These are phyloP conservation scores for Lycium ferocissimum DNA, from an alignment of 257 asterid species.

Conservation along the genomic window DNA sequence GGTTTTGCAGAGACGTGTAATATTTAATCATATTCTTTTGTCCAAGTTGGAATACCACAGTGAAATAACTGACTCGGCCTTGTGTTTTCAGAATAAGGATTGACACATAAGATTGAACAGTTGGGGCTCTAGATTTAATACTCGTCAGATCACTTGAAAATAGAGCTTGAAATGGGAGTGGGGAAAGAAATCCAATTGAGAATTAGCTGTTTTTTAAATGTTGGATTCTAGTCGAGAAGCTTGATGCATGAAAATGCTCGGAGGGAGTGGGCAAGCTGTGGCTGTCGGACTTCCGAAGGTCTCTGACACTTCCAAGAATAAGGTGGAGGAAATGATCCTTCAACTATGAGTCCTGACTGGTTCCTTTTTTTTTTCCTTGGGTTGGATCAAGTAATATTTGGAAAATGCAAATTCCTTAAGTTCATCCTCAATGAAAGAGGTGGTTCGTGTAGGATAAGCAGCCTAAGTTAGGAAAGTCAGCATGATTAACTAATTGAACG, in stretches of 20 bases:
- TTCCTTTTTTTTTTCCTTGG: not conserved
- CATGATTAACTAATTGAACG: not conserved
- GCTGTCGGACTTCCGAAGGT: not conserved
- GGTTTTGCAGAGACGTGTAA: not conserved
- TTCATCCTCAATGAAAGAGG: conserved; percentile 23
- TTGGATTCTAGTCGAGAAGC: not conserved
- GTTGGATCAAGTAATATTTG: not conserved
- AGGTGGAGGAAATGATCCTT: conserved; percentile 24
- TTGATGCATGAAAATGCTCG: conserved; percentile 21
- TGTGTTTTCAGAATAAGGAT: not conserved
- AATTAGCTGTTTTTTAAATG: conserved; percentile 8
- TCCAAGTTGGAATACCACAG: conserved; percentile 9
- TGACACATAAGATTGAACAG: conserved; percentile 2
- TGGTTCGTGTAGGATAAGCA: not conserved
- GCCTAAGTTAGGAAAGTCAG: not conserved
- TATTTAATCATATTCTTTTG: conserved; percentile 1
- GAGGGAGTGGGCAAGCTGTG: conserved; percentile 13
- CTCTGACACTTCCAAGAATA: not conserved
- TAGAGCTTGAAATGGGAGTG: conserved; percentile 21
- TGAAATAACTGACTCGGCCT: not conserved
- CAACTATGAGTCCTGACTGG: not conserved
- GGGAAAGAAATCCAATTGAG: conserved; percentile 23
- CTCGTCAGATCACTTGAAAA: conserved; percentile 9
- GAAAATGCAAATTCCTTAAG: not conserved
- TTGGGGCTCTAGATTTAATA: not conserved